Evolutionary conservation across 2,329 filamentous ascomycete genomes (phyloP).

Genomic region (Leptographium galeiforme): DNA sequence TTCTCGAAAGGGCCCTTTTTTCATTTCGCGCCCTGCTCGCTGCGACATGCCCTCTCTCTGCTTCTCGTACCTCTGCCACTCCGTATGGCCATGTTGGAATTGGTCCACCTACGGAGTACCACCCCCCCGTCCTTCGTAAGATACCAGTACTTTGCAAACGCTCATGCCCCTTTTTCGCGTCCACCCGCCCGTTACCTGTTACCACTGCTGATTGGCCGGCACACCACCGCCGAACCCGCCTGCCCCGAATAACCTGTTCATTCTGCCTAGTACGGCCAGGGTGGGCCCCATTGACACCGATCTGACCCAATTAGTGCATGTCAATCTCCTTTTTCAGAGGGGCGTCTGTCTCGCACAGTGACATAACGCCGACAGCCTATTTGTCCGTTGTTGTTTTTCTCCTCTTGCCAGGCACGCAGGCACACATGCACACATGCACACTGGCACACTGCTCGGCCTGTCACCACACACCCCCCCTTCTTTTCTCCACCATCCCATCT

Average conservation of each 20-base stretch:
- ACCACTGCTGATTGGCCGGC: background rate
- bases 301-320: slow-evolving; percentile 8
- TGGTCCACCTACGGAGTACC: too few relatives aligned
- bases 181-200: background rate
- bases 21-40: too few relatives aligned
- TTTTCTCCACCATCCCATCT: slow-evolving; percentile 5
- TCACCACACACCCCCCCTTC: background rate
- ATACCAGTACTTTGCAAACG: background rate
- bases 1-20: too few relatives aligned
- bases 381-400: background rate
- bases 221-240: background rate
- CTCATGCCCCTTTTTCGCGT: background rate
- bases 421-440: background rate
- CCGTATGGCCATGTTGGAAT: too few relatives aligned
- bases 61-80: too few relatives aligned
- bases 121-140: background rate
- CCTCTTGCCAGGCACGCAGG: background rate
- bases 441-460: too few relatives aligned
- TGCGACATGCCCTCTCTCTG: too few relatives aligned
- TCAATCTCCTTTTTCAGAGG: slow-evolving; percentile 9
- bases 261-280: slow-evolving; percentile 3
- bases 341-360: background rate
- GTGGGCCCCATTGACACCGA: slow-evolving; percentile 7
- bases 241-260: background rate
- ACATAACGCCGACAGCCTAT: background rate